phyloP scores from a whole-genome alignment of 1,139 yeast species.

The Komagataea norvegica region DNA sequence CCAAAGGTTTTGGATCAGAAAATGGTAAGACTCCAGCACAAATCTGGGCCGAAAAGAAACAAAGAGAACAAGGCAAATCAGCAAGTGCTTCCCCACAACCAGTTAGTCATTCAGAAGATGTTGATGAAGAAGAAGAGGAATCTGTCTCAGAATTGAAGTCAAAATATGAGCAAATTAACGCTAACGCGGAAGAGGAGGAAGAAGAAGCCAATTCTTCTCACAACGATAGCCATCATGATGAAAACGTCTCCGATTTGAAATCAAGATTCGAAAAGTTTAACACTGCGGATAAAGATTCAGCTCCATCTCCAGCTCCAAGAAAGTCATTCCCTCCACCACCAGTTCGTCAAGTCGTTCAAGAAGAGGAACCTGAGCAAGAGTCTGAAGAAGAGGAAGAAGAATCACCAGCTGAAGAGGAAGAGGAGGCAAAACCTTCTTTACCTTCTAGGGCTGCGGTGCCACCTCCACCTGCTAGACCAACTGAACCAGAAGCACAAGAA shows the following conservation, averaged over 20 bases:
- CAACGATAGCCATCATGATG: no score
- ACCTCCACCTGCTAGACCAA: constrained; percentile 22
- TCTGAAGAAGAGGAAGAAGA: constrained; percentile 15
- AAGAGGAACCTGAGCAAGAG: constrained; percentile 15
- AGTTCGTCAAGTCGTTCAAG: constrained; percentile 17
- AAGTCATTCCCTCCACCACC: constrained; percentile 15
- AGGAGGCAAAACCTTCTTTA: constrained; percentile 23
- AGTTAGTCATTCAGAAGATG: constrained; percentile 3
- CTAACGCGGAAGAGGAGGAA: constrained; percentile 21
- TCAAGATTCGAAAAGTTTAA: no score
- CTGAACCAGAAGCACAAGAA: constrained; percentile 24
- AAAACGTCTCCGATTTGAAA: no score
- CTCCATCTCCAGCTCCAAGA: constrained; percentile 17
- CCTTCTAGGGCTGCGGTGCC: constrained; percentile 25
- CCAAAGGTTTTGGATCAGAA: constrained; percentile 64
- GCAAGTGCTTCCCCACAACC: background rate
- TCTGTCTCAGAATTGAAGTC: constrained; percentile 32
- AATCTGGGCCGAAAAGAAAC: constrained; percentile 86
- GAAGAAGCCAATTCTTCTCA: constrained; percentile 10
- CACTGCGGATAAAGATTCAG: no score
- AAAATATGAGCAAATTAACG: constrained; percentile 31
- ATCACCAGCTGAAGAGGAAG: constrained; percentile 26
- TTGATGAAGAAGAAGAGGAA: constrained; percentile 24
- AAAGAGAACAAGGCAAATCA: constrained; percentile 39
- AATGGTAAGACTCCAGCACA: constrained; percentile 93